phyloP scores from a whole-genome alignment of 129 eudicot genomes.

The Arctium minus region DNA sequence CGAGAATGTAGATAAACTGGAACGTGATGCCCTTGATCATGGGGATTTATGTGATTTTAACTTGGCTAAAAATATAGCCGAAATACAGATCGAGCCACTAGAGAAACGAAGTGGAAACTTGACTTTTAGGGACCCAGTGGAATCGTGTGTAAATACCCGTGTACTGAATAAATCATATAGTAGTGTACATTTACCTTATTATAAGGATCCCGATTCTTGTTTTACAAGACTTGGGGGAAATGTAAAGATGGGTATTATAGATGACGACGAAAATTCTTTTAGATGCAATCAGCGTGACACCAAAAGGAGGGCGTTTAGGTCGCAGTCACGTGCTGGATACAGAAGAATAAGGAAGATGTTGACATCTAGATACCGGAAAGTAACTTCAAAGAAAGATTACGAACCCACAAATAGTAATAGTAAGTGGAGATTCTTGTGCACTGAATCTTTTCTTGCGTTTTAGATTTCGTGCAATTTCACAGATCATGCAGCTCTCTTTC shows the following conservation, averaged over 20 bases:
- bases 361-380: slow-evolving; percentile 62
- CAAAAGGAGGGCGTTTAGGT: slow-evolving; percentile 55
- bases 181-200: slow-evolving; percentile 55
- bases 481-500: background rate
- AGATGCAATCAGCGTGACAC: slow-evolving; percentile 36
- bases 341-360: slow-evolving; percentile 62
- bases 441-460: background rate
- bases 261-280: slow-evolving; percentile 71
- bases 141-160: slow-evolving; percentile 42
- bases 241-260: slow-evolving; percentile 63
- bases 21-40: slow-evolving; percentile 13
- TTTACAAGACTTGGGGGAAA: slow-evolving; percentile 43
- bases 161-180: slow-evolving; percentile 44
- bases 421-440: slow-evolving; percentile 34
- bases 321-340: slow-evolving; percentile 48
- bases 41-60: slow-evolving; percentile 28
- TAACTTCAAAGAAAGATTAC: slow-evolving; percentile 53
- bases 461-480: background rate
- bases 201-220: slow-evolving; percentile 43
- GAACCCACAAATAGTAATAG: slow-evolving; percentile 37
- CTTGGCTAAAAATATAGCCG: slow-evolving; percentile 18
- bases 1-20: slow-evolving; percentile 21
- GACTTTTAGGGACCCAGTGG: slow-evolving; percentile 34
- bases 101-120: slow-evolving; percentile 29
- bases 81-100: slow-evolving; percentile 21